Evolutionary conservation across 2,329 filamentous ascomycete genomes (phyloP).

Genomic region (Fusarium praegraminearum): DNA sequence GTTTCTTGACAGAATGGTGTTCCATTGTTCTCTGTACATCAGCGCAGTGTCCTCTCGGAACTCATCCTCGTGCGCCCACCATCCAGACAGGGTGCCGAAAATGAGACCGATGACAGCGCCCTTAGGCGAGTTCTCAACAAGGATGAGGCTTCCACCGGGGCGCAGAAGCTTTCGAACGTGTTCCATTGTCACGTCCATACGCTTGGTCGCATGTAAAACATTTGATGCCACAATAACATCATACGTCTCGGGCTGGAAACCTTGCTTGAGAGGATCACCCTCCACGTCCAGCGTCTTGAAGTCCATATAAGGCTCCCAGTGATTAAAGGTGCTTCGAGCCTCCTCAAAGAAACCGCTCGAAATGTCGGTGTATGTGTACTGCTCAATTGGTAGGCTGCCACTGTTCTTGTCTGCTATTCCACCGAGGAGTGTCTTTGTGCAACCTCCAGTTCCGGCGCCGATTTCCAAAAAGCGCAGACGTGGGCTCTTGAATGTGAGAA

Average conservation of each 20-base stretch:
- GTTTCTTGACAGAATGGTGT: constrained; percentile 1
- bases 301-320: constrained; percentile 3
- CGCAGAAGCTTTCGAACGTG: constrained; percentile 6
- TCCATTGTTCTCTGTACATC: constrained; percentile 11
- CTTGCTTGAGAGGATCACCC: constrained; percentile 1
- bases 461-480: constrained; percentile 11
- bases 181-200: constrained; percentile 4
- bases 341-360: constrained; percentile 18
- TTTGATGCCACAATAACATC: constrained; percentile 17
- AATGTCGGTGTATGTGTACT: constrained; percentile 13
- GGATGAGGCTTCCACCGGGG: not conserved
- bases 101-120: constrained; percentile 13
- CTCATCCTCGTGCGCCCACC: constrained; percentile 17
- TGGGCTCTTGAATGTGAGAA: constrained; percentile 12
- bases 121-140: constrained; percentile 8
- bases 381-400: not conserved
- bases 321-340: not conserved
- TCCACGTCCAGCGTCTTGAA: constrained; percentile 17
- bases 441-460: constrained; percentile 5
- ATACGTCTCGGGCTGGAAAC: not conserved
- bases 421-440: constrained; percentile 13
- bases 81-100: constrained; percentile 8
- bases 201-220: constrained; percentile 11
- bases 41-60: constrained; percentile 13
- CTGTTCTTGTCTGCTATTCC: not conserved